Evolutionary conservation across 768 basidiomycete genomes (phyloP).

Genomic region (Suillus sp.): DNA sequence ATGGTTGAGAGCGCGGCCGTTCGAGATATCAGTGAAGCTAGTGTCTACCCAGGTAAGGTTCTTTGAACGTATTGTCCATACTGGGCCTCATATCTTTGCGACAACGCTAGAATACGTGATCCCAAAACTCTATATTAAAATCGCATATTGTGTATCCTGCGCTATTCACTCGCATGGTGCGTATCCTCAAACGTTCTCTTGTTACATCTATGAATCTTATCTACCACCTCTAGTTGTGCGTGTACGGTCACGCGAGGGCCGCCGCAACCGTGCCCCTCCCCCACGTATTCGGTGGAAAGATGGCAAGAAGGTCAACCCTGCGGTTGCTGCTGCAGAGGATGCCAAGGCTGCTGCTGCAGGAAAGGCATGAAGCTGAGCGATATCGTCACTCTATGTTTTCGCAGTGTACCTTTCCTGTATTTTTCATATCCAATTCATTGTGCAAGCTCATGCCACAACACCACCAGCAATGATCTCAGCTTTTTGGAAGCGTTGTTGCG

Average conservation of each 20-base stretch:
- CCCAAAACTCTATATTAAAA: conserved; percentile 98
- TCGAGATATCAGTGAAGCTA: conserved; percentile 95
- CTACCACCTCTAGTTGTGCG: conserved; percentile 78
- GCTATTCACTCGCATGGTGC: conserved; percentile 98
- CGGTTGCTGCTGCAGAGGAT: conserved; percentile 90
- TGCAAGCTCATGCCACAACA: no score
- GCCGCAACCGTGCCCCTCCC: conserved; percentile 97
- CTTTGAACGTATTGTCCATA: not conserved
- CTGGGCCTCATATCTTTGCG: not conserved
- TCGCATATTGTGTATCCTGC: conserved; percentile 97
- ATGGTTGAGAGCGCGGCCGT: conserved; percentile 99
- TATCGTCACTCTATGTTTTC: conserved; percentile 14
- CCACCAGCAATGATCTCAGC: no score
- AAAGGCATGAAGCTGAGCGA: conserved; percentile 48
- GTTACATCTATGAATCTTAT: conserved; percentile 1
- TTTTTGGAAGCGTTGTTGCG: no score
- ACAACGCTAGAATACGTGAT: conserved; percentile 79
- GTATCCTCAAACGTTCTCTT: conserved; percentile 29
- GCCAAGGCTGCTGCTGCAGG: conserved; percentile 62
- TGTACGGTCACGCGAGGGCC: conserved; percentile 93
- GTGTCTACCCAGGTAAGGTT: conserved; percentile 82
- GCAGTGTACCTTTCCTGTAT: no score
- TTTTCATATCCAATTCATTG: no score
- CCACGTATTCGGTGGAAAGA: conserved; percentile 95
- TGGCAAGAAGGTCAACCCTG: conserved; percentile 94